Base-by-base conservation (phyloP, 495 filamentous ascomycete genomes). In the Penicillium chermesinum region DNA sequence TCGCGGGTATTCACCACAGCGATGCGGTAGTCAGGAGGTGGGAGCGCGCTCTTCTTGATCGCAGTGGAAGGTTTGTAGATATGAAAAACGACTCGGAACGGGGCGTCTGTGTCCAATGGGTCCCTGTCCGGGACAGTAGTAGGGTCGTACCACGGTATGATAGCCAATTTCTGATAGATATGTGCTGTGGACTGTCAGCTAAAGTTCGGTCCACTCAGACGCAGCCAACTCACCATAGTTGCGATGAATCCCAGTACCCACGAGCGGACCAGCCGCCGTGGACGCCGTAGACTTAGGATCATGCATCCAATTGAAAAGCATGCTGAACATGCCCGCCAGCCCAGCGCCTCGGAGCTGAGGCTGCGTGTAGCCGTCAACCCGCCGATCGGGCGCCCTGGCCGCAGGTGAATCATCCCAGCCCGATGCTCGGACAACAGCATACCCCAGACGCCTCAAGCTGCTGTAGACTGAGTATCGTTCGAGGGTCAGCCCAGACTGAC, bases 391-490 rank as follows among this genome's bases (percentile, higher is more conserved):
- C 2, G 48, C 52, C 6, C 51, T 48, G 2, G 35, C 50, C n/a
- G 54, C 49, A 13, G 46, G 46, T 48, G 41, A 35, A n/a, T 65
- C 70, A 35, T 73, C 54, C 73, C 78, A 83, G 2, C 66, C 69
- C 7, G 82, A 79, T 4, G 88, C 84, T 33, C 93, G 75, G 34
- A 81, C 69, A 19, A 96, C 72, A 7, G 84, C 77, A 67, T 95
- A 97, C 6, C 93, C 93, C 25, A 78, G 70, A n/a, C 93, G 74
- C 62, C 83, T 91, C 51, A 98, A 71, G 27, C 87, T 82, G 2
- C 87, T 77, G 58, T 87, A 98, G 2, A 98, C 93, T 18, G 84
- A 82, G 59, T 87, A 97, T 51, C 88, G 78, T 57, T 95, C 91
- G n/a, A 95, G 61, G 1, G 78, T 82, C 57, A 85, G 54, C 42